A percentile compares a stretch with the other conserved stretches of the same genome.
Evolutionary conservation across 805 yeast genomes (phyloP).

Genomic region (Tetrapisispora pingtungensis): DNA sequence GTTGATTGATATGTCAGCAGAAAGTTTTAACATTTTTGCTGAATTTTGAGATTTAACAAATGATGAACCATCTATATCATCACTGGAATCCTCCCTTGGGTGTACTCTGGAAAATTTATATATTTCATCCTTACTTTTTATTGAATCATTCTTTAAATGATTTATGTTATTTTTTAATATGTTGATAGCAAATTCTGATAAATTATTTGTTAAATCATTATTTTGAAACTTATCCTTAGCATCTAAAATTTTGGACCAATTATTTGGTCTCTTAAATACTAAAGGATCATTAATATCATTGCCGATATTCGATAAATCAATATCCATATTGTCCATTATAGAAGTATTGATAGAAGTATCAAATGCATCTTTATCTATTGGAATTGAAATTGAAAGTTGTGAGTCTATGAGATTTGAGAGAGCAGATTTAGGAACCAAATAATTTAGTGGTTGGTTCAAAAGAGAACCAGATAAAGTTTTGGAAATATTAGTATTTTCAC

Average conservation of each 20-base stretch:
- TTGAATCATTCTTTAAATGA: slow-evolving; percentile 3
- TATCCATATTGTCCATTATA: not conserved
- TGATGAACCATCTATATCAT: not conserved
- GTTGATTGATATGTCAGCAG: slow-evolving; percentile 16
- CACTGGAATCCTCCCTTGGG: not conserved
- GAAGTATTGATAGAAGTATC: not conserved
- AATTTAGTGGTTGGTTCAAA: slow-evolving; percentile 18
- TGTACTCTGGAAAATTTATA: not conserved
- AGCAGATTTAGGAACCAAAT: slow-evolving; percentile 23
- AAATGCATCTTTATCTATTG: slow-evolving; percentile 5
- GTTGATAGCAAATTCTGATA: slow-evolving; percentile 19
- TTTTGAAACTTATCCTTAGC: not conserved
- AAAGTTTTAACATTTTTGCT: slow-evolving; percentile 12
- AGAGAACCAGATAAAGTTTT: slow-evolving; percentile 21
- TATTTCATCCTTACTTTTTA: slow-evolving; percentile 1
- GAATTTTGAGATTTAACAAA: not conserved
- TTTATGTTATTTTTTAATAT: slow-evolving; percentile 6
- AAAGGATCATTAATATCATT: slow-evolving; percentile 3
- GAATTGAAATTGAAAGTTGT: slow-evolving; percentile 6
- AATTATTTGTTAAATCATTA: slow-evolving; percentile 9
- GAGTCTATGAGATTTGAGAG: slow-evolving; percentile 12
- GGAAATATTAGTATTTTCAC: slow-evolving; percentile 21
- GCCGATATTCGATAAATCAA: not conserved
- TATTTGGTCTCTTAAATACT: slow-evolving; percentile 14
- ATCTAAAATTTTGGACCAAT: not conserved